Evolutionary conservation across 75 land plant species (phyloP).

Genomic region (Chamaecyparis obtusa): DNA sequence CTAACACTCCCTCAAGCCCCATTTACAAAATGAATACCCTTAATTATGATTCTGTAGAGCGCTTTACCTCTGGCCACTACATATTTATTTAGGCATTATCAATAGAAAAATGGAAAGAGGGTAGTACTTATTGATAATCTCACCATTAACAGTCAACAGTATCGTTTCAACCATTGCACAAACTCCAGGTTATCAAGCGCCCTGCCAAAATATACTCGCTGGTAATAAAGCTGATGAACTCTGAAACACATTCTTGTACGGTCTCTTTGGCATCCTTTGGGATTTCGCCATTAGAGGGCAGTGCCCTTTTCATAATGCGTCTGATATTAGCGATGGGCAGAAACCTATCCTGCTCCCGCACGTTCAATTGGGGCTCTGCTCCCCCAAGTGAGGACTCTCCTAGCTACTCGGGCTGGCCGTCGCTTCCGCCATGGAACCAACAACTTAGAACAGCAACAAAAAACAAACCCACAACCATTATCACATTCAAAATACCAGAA

Average conservation of each 20-base stretch:
- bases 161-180: too few species aligned
- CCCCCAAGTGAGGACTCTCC: constrained; percentile 42
- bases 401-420: constrained; percentile 35
- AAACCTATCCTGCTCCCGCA: constrained; percentile 62
- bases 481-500: too few species aligned
- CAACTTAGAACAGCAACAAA: neutral
- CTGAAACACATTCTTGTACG: constrained; percentile 72
- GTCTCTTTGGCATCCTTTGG: constrained; percentile 75
- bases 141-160: too few species aligned
- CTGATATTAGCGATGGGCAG: constrained; percentile 76
- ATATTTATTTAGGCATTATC: too few species aligned
- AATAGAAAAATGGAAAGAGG: too few species aligned
- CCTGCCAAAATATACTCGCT: too few species aligned
- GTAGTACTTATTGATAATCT: too few species aligned
- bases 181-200: too few species aligned
- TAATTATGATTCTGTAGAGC: too few species aligned
- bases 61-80: too few species aligned
- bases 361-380: constrained; percentile 24
- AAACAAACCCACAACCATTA: neutral
- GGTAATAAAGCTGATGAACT: constrained; percentile 75
- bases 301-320: constrained; percentile 66
- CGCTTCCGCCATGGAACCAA: constrained; percentile 26
- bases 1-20: too few species aligned
- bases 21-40: too few species aligned
- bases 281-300: constrained; percentile 70